Evolutionary conservation across 2,329 filamentous ascomycete genomes (phyloP), one percentile per base, ranked within the genome.

Genomic region (Polychaeton citri): DNA sequence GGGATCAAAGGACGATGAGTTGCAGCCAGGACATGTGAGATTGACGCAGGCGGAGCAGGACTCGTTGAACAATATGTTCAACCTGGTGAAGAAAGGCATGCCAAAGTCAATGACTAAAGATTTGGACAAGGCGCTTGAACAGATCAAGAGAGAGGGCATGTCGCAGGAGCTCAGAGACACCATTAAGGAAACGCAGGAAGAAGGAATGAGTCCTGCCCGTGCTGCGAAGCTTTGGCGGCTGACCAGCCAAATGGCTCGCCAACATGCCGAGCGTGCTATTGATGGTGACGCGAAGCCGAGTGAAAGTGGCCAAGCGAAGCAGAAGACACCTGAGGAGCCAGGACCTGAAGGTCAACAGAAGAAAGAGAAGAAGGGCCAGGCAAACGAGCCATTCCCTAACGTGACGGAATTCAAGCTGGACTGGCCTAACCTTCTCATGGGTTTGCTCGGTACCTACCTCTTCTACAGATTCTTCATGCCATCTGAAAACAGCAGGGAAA

Each of bases 401-500:
- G 51, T 62, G 15, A 57, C 55, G 16, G 65, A 68, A 38, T 55
- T 72, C 51, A 69, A 65, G 36, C 66, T 66, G 47, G 74, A 79
- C 53, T 61, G 66, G 24, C 65, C 65, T 38, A 72, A 69, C 16
- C 63, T 71, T 43, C 47, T 79, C 20, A 62, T 78, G 32, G 68
- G 69, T 19, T 61, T 70, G 13, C 69, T 82, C 47, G 59, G 78
- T 21, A 63, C 73, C 8, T 81, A 76, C 52, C 64, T 81, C 37
- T 55, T 77, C 33, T 79, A 76, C 58, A 65, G 71, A 38, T 67
- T 72, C 44, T 63, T 88, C 38, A 70, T 84, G 39, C 78, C 78
- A 3, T 70, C 71, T 15, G 77, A 81, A 43, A 70, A 68, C 43
- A 68, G 65, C 37, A 69, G 76, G 52, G 88, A 98, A 55, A 95